Evolutionary conservation across 202 grass and related monocot genomes (phyloP).

Genomic region (Musa balbisiana): DNA sequence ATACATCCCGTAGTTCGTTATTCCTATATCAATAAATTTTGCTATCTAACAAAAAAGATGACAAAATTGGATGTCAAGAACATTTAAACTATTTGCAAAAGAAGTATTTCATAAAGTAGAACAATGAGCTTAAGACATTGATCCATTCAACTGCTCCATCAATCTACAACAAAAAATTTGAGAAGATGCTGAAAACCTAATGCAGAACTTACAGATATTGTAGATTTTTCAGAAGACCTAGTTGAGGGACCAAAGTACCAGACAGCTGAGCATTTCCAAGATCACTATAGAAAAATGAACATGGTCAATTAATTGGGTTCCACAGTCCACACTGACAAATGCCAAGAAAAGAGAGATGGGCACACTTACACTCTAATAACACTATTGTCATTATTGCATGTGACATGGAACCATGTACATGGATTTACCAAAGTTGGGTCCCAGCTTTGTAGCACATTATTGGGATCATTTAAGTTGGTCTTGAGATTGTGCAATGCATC

Average conservation of each 20-base stretch:
- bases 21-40: too few relatives aligned
- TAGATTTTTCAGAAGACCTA: slow-evolving; percentile 92
- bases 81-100: too few relatives aligned
- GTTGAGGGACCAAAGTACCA: slow-evolving; percentile 79
- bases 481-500: slow-evolving; percentile 85
- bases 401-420: slow-evolving; percentile 99
- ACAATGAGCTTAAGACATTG: too few relatives aligned
- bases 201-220: slow-evolving; percentile 88
- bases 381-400: slow-evolving; percentile 96
- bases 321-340: not conserved
- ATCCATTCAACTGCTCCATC: too few relatives aligned
- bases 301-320: slow-evolving; percentile 7
- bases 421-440: slow-evolving; percentile 94
- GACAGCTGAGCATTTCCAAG: slow-evolving; percentile 94
- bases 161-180: not conserved
- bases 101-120: too few relatives aligned
- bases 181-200: not conserved
- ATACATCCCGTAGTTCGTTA: too few relatives aligned
- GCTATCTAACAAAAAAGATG: too few relatives aligned
- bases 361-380: slow-evolving; percentile 93
- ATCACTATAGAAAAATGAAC: slow-evolving; percentile 49
- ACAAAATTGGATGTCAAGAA: too few relatives aligned
- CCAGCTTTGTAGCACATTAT: slow-evolving; percentile 98
- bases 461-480: slow-evolving; percentile 81
- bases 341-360: slow-evolving; percentile 3